Evolutionary conservation across 306 rosid species (phyloP).

Genomic region (Corylus avellana): DNA sequence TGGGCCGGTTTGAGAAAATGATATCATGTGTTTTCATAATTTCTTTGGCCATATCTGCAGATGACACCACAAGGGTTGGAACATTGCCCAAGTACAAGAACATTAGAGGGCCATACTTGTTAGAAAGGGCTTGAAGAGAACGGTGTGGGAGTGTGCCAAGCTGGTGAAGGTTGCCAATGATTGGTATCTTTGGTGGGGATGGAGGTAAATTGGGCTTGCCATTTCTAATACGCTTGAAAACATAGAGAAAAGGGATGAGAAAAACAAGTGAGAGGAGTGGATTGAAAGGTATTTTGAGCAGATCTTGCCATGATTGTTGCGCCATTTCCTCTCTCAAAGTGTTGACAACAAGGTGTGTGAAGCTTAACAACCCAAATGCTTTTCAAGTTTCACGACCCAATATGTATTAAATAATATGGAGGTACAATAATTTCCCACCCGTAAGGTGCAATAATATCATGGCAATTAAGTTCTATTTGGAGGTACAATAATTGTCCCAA

Average conservation of each 20-base stretch:
- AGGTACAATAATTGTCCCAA: too few relatives aligned
- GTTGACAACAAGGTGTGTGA: too few relatives aligned
- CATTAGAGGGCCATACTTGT: conserved; percentile 10
- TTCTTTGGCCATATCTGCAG: conserved; percentile 31
- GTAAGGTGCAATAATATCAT: too few relatives aligned
- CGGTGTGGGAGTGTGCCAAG: conserved; percentile 25
- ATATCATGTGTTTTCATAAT: conserved; percentile 29
- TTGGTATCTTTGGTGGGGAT: conserved; percentile 20
- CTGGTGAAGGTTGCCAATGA: conserved; percentile 31
- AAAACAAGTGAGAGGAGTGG: conserved; percentile 1
- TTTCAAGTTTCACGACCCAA: too few relatives aligned
- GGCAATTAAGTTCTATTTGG: too few relatives aligned
- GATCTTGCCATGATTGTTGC: neutral
- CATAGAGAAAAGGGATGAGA: neutral
- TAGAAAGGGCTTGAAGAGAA: conserved; percentile 13
- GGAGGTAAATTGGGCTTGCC: conserved; percentile 7
- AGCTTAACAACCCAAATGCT: too few relatives aligned
- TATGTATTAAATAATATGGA: too few relatives aligned
- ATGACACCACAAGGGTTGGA: conserved; percentile 31
- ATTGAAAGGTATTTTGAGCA: neutral
- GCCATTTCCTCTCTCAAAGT: neutral
- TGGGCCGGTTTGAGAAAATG: conserved; percentile 22
- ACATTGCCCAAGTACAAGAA: conserved; percentile 5
- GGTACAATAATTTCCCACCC: too few relatives aligned
- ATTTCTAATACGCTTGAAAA: neutral